phyloP scores from a whole-genome alignment of 352 stramenopile species.

The Phytophthora multivora region DNA sequence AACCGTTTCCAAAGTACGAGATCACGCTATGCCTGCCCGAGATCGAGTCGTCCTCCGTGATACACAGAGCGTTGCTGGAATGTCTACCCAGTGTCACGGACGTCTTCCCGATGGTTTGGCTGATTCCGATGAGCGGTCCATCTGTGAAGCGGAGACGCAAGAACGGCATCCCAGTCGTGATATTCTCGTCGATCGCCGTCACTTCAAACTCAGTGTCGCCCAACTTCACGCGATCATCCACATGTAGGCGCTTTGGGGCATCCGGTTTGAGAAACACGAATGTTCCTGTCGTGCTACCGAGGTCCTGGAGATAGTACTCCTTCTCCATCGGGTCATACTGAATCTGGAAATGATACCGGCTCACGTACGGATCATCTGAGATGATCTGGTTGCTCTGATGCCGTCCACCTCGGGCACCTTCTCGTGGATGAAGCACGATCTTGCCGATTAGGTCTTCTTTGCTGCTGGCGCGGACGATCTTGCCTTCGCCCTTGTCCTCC shows the following conservation, averaged over 20 bases:
- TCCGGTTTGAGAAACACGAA: constrained; percentile 82
- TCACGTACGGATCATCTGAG: constrained; percentile 85
- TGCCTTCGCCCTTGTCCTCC: constrained; percentile 36
- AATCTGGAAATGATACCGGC: constrained; percentile 82
- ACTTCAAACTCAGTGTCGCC: constrained; percentile 86
- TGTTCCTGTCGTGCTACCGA: constrained; percentile 80
- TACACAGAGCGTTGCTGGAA: constrained; percentile 81
- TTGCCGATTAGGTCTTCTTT: constrained; percentile 35
- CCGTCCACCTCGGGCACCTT: constrained; percentile 67
- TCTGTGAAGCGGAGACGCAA: constrained; percentile 81
- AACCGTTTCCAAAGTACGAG: constrained; percentile 74
- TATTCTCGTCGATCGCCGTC: constrained; percentile 71
- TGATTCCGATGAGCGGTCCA: constrained; percentile 66
- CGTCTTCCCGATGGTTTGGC: constrained; percentile 78
- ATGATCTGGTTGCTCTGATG: constrained; percentile 88
- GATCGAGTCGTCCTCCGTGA: constrained; percentile 84
- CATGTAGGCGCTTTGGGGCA: constrained; percentile 67
- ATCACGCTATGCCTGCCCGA: constrained; percentile 77
- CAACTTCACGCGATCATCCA: constrained; percentile 76
- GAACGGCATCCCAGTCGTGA: constrained; percentile 70
- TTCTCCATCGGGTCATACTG: constrained; percentile 83
- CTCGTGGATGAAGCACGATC: constrained; percentile 70
- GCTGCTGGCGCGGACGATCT: constrained; percentile 16
- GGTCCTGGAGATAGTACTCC: constrained; percentile 83
- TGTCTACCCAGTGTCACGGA: constrained; percentile 74